These are phyloP conservation scores for Secale cereale DNA, from an alignment of 176 grass and related monocot genomes.

Conservation along the genomic window DNA sequence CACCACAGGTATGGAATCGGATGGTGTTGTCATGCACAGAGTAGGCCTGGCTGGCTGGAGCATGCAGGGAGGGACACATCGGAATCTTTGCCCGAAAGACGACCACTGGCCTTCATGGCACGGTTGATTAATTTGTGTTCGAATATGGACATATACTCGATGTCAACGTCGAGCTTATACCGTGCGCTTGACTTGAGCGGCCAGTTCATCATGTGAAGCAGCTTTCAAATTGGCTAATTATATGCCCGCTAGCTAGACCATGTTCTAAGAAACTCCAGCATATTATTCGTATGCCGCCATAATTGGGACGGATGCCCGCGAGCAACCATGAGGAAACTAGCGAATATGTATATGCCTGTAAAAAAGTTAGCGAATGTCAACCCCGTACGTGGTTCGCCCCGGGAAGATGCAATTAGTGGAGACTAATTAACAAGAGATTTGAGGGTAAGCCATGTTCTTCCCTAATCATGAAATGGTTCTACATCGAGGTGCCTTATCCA, in stretches of 20 bases:
- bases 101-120: background rate
- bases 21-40: background rate
- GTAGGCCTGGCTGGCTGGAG: background rate
- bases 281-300: background rate
- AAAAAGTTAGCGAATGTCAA: conserved; percentile 9
- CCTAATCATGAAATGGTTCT: background rate
- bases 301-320: background rate
- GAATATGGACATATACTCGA: background rate
- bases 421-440: background rate
- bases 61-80: background rate
- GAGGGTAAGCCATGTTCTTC: background rate
- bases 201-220: background rate
- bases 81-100: background rate
- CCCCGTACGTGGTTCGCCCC: background rate
- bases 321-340: background rate
- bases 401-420: background rate
- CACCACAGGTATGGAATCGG: background rate
- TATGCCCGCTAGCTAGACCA: background rate
- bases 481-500: background rate
- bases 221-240: background rate
- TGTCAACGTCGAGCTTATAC: background rate
- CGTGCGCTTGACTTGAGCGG: background rate
- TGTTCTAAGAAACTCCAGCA: background rate
- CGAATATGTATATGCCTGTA: background rate
- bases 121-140: background rate